These are phyloP conservation scores for Naumovozyma dairenensis DNA, from an alignment of 805 yeast genomes.

Conservation along the genomic window DNA sequence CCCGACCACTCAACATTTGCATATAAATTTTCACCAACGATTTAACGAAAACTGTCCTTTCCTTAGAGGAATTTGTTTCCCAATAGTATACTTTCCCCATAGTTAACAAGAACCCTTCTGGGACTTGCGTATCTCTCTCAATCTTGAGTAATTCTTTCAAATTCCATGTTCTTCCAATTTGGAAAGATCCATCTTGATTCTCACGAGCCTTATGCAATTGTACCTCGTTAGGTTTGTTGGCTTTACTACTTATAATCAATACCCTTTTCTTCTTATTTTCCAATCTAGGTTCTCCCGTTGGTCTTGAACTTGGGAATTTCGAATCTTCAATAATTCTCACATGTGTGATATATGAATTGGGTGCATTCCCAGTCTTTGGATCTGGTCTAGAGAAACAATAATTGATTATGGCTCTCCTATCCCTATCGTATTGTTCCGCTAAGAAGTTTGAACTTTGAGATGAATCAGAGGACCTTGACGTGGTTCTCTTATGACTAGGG, in stretches of 20 bases:
- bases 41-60: constrained; percentile 48
- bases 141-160: constrained; percentile 56
- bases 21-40: constrained; percentile 43
- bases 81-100: constrained; percentile 79
- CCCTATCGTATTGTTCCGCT: constrained; percentile 51
- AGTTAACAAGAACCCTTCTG: constrained; percentile 47
- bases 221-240: constrained; percentile 59
- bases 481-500: constrained; percentile 23
- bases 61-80: constrained; percentile 54
- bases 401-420: constrained; percentile 38
- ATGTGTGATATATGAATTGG: constrained; percentile 65
- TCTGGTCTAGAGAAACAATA: constrained; percentile 42
- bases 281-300: constrained; percentile 44
- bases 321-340: constrained; percentile 67
- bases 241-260: constrained; percentile 36
- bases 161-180: constrained; percentile 90
- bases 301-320: constrained; percentile 55
- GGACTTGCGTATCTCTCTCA: constrained; percentile 42
- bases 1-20: constrained; percentile 44
- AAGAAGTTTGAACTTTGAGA: constrained; percentile 28
- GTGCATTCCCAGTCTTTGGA: constrained; percentile 31
- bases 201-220: constrained; percentile 79
- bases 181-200: constrained; percentile 62
- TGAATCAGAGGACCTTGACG: constrained; percentile 27
- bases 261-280: constrained; percentile 52